phyloP scores from a whole-genome alignment of 352 stramenopile genomes.

The Phytophthora pistaciae region DNA sequence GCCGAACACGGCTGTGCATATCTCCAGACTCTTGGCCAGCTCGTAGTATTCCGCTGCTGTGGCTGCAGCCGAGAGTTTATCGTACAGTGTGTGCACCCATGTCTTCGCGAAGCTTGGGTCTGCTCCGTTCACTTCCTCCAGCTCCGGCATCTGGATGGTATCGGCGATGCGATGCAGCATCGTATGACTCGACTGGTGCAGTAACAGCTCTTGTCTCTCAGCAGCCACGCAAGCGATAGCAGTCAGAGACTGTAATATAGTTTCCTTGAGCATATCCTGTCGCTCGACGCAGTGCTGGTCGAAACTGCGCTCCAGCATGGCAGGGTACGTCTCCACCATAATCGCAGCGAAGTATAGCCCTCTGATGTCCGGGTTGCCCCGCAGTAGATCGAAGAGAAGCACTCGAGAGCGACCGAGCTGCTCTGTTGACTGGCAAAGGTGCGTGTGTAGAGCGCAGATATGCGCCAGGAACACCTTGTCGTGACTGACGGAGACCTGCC shows the following conservation, averaged over 20 bases:
- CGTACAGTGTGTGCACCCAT: slow-evolving; percentile 13
- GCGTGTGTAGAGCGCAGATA: slow-evolving; percentile 46
- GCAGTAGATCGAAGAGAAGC: slow-evolving; percentile 56
- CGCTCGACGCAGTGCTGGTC: background rate
- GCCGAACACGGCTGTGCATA: slow-evolving; percentile 25
- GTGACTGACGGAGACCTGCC: slow-evolving; percentile 29
- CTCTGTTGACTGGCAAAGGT: slow-evolving; percentile 37
- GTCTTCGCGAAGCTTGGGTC: slow-evolving; percentile 5
- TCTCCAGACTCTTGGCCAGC: background rate
- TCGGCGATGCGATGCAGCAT: slow-evolving; percentile 47
- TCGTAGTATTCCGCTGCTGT: background rate
- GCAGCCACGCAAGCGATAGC: slow-evolving; percentile 17
- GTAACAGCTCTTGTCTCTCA: slow-evolving; percentile 41
- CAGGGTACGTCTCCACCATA: background rate
- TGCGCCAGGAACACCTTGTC: slow-evolving; percentile 56
- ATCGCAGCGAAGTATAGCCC: slow-evolving; percentile 47
- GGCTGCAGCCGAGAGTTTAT: background rate
- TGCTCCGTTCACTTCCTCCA: slow-evolving; percentile 25
- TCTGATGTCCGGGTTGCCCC: slow-evolving; percentile 48
- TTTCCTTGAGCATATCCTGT: background rate
- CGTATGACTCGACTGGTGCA: slow-evolving; percentile 39
- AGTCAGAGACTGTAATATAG: background rate
- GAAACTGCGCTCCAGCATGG: background rate
- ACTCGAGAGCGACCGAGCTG: slow-evolving; percentile 41
- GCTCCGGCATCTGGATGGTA: slow-evolving; percentile 42